Evolutionary conservation across 768 basidiomycete genomes (phyloP), one percentile per base, ranked within the genome.

Genomic region (Naganishia randhawae): DNA sequence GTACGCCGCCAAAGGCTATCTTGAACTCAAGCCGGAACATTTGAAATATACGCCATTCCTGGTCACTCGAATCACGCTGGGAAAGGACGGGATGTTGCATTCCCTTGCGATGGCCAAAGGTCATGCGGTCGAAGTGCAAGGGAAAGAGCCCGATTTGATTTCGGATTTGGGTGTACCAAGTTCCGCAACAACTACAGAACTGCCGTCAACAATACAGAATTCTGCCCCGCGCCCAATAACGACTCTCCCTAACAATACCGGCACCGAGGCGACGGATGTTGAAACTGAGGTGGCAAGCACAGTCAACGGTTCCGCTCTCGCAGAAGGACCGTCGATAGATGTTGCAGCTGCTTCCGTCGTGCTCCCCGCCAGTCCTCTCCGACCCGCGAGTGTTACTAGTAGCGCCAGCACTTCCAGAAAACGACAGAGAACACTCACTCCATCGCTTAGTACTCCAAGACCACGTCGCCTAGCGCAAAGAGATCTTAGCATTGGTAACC

Each of bases 41-140:
- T 83, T 98, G 69, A 92, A 91, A 75, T 99, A 95, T 90, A 94
- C 88, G 70, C 95, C 95, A 31, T 98, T 95, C 80, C 81, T 96
- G 42, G 80, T 92, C 50, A 83, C 87, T 31, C 71, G 81, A 41
- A 42, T 68, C 19, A 41, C 63, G 41, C 54, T 68, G 5, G 45
- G 27, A 17, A 42, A 63, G 42, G 65, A 62, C 22, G 67, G 67
- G 13, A 68, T 63, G 67, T 22, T 68, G 10, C 48, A 67, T 25
- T 41, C 52, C 2, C 66, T 55, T 19, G 53, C 66, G 4, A 41
- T 67, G 1, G 52, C 66, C 39, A 67, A 67, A 61, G 66, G 53
- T 29, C 53, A 67, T 29, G 66, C 66, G 22, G 42, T 67, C 41
- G 66, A 67, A 37, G 54, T 67, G 3, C 66, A 67, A 55, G 66